phyloP scores from a whole-genome alignment of 176 grass and related monocot genomes.

The Avena sativa region DNA sequence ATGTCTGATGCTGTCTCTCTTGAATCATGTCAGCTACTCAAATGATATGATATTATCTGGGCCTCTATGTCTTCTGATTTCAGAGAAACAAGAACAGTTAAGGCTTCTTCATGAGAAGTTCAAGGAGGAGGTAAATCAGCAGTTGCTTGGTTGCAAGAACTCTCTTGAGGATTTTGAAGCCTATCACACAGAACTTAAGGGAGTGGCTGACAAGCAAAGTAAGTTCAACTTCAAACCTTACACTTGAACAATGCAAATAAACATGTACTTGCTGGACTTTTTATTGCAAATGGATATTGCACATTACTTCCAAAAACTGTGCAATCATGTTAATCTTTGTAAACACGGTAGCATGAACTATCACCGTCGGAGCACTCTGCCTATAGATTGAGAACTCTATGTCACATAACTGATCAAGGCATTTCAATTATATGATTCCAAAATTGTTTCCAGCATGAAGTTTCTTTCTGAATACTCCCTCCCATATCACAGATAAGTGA shows the following conservation, averaged over 20 bases:
- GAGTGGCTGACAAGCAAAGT: slow-evolving; percentile 79
- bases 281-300: slow-evolving; percentile 1
- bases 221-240: slow-evolving; percentile 45
- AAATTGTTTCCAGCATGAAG: neutral
- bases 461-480: neutral
- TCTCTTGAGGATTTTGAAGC: slow-evolving; percentile 75
- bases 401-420: neutral
- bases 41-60: slow-evolving; percentile 14
- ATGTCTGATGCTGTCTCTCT: slow-evolving; percentile 8
- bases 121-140: slow-evolving; percentile 83
- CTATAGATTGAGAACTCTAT: neutral
- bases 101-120: slow-evolving; percentile 80
- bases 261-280: slow-evolving; percentile 3
- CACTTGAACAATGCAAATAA: neutral
- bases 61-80: slow-evolving; percentile 28
- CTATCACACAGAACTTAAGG: slow-evolving; percentile 80
- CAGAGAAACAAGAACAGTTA: slow-evolving; percentile 84
- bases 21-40: slow-evolving; percentile 31
- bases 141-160: slow-evolving; percentile 66
- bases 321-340: slow-evolving; percentile 28
- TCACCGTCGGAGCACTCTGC: neutral
- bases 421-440: slow-evolving; percentile 4
- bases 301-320: neutral
- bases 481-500: neutral
- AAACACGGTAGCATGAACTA: slow-evolving; percentile 6